Conservation (phyloP, 1,139 yeast species). For the Hyphopichia wangnamkhiaoensis region DNA sequence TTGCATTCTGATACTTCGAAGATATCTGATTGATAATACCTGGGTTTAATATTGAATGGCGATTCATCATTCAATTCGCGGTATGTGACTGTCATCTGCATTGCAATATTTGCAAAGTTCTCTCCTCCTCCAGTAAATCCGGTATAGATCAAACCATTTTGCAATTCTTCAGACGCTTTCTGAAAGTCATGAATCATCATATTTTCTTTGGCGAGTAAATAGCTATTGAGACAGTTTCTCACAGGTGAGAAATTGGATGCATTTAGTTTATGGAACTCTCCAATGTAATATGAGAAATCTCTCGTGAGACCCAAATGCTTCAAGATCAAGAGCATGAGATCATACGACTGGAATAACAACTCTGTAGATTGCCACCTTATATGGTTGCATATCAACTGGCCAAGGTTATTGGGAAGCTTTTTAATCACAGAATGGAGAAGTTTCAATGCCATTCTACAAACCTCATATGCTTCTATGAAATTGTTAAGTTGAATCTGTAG, state of each 20-base stretch:
- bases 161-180: not conserved
- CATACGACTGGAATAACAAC: slow-evolving; percentile 35
- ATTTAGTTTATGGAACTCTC: slow-evolving; percentile 46
- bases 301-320: slow-evolving; percentile 53
- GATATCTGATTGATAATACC: too few relatives aligned
- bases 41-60: too few relatives aligned
- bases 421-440: slow-evolving; percentile 43
- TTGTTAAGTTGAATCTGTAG: slow-evolving; percentile 17
- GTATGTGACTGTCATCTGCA: too few relatives aligned
- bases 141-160: not conserved
- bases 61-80: too few relatives aligned
- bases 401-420: slow-evolving; percentile 26
- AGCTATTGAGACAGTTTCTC: slow-evolving; percentile 26
- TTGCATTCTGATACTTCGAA: not conserved
- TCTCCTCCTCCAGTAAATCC: not conserved
- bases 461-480: slow-evolving; percentile 25
- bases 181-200: slow-evolving; percentile 1
- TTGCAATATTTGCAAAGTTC: not conserved
- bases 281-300: slow-evolving; percentile 51
- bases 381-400: slow-evolving; percentile 19
- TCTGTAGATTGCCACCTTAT: slow-evolving; percentile 38
- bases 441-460: slow-evolving; percentile 40
- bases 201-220: slow-evolving; percentile 12
- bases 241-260: slow-evolving; percentile 25
- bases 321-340: slow-evolving; percentile 33